Base-by-base conservation (phyloP, 352 stramenopile genomes). In the Phytophthora sojae region DNA sequence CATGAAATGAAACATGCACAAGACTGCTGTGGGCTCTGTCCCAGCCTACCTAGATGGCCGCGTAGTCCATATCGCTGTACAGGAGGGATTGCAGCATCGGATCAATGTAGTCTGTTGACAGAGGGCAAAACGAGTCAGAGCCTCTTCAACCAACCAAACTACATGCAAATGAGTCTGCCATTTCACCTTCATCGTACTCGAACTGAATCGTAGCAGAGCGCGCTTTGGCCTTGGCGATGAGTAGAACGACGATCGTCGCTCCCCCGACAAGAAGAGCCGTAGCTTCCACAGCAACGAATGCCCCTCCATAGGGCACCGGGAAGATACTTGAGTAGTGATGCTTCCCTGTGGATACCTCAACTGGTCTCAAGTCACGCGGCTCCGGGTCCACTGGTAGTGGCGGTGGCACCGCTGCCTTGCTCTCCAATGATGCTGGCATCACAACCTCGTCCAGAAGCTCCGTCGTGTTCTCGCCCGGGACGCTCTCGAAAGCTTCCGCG, bases 51-150 rank as follows among this genome's bases (percentile, higher is more conserved):
- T 75, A 93, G 63, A 93, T 93, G 26, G 86, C 86, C 35, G 86
- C 86, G 51, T 93, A 93, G 71, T 91, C 83, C 83, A 93, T 90
- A 25, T 93, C 83, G 30, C 73, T 85, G 67, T 82, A 88, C 47
- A 92, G 73, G 17, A 93, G 66, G 44, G 82, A 83, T 51, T 92
- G 73, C 47, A 87, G 73, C 72, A 92, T 79, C 44, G 72, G 77
- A 50, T 87, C 73, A 19, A 76, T 58, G 14, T 77, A 57, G 2
- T 71, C 63, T 14, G 45, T 26, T 26, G n/a, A 29, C 19, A 26
- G 25, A 8, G 21, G 6, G 7, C 9, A 26, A 29, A 52, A 52
- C 8, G 45, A 52, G 19, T 52, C 19, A 52, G 45, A 11, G 6
- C 6, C 42, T 52, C 19, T 52, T 29, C 45, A 52, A 26, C 19